These are phyloP conservation scores for Neophaeococcomyces aloes DNA, from an alignment of 2,329 filamentous ascomycete species.

Conservation along the genomic window DNA sequence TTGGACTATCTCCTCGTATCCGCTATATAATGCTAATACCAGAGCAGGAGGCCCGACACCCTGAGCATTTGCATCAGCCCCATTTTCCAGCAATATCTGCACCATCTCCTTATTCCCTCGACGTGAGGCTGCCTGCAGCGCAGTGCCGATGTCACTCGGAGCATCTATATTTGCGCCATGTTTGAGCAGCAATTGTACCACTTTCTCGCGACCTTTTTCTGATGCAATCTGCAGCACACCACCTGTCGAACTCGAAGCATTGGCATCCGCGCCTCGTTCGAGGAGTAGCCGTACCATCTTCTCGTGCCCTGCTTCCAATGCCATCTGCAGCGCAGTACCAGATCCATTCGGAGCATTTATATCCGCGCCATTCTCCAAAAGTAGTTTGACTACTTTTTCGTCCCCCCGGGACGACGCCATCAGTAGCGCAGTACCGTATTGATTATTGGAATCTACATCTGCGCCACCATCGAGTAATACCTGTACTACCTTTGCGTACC, in stretches of 20 bases:
- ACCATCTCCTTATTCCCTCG: conserved; percentile 8
- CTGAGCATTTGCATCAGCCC: conserved; percentile 9
- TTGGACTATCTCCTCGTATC: conserved; percentile 14
- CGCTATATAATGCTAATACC: conserved; percentile 17
- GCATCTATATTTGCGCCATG: conserved; percentile 5
- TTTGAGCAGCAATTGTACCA: conserved; percentile 6
- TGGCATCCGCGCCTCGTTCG: conserved; percentile 20
- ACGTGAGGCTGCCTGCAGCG: conserved; percentile 12
- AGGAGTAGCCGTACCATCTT: conserved; percentile 20
- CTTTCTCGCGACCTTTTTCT: not conserved
- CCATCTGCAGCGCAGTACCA: conserved; percentile 15
- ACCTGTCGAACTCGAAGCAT: conserved; percentile 11
- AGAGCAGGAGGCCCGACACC: conserved; percentile 1
- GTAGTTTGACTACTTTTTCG: conserved; percentile 14
- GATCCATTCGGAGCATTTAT: conserved; percentile 16
- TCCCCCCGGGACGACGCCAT: conserved; percentile 7
- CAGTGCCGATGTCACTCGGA: conserved; percentile 10
- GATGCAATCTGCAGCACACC: conserved; percentile 5
- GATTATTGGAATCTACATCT: conserved; percentile 8
- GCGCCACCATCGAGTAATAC: conserved; percentile 7
- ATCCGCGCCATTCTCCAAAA: conserved; percentile 21
- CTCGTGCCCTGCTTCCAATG: conserved; percentile 14
- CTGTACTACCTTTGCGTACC: conserved; percentile 7
- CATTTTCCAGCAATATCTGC: conserved; percentile 9
- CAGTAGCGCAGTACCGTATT: conserved; percentile 10